Percentiles rank a stretch among this genome's conserved stretches.
These are phyloP conservation scores for Gentiana straminea DNA, from an alignment of 257 asterid species.

Conservation along the genomic window DNA sequence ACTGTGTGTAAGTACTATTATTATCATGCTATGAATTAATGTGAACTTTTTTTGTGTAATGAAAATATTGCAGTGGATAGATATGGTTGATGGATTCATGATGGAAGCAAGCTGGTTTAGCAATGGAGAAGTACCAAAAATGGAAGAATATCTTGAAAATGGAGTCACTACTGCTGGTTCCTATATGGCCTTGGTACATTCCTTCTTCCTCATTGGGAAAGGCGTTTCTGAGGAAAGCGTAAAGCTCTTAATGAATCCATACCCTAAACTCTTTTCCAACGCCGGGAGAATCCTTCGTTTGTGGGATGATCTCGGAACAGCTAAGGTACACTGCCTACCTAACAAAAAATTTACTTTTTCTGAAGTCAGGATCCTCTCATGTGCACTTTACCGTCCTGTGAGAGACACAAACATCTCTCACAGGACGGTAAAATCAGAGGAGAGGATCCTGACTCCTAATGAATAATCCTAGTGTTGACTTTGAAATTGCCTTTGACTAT, in stretches of 20 bases:
- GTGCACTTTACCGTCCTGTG: too few relatives aligned
- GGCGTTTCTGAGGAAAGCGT: constrained; percentile 38
- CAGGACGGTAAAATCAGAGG: too few relatives aligned
- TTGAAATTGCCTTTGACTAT: background rate
- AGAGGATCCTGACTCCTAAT: too few relatives aligned
- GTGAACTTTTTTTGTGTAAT: background rate
- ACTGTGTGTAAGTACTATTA: too few relatives aligned
- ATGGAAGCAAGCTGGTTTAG: constrained; percentile 55
- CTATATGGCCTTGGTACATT: constrained; percentile 61
- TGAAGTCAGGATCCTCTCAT: background rate
- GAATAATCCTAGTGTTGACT: too few relatives aligned
- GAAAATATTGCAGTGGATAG: constrained; percentile 46
- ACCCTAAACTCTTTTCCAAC: constrained; percentile 44
- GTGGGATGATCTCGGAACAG: constrained; percentile 65
- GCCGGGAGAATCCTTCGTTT: constrained; percentile 67
- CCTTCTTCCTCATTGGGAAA: constrained; percentile 59
- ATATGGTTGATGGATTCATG: constrained; percentile 57
- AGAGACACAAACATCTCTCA: too few relatives aligned
- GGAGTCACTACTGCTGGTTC: constrained; percentile 70
- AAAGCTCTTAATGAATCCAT: constrained; percentile 31
- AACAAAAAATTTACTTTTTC: background rate
- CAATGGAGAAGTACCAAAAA: constrained; percentile 33
- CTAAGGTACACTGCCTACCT: constrained; percentile 27
- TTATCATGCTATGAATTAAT: background rate
- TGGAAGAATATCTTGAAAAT: constrained; percentile 52